Evolutionary conservation across 768 basidiomycete species (phyloP).

Genomic region (Lactarius hatsudake): DNA sequence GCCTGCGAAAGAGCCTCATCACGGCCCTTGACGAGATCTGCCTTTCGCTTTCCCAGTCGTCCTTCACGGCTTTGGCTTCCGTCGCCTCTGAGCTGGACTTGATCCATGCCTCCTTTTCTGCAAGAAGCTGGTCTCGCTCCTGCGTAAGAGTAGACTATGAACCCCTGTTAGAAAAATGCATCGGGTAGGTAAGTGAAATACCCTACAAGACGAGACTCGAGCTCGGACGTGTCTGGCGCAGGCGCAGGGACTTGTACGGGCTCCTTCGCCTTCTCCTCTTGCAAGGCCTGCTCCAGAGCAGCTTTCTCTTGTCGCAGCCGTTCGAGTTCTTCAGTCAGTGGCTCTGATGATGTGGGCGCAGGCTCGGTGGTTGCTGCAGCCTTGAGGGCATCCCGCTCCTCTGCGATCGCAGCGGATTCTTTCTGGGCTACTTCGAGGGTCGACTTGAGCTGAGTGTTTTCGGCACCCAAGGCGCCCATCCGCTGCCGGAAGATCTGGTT

Average conservation of each 20-base stretch:
- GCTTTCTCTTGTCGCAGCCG: conserved; percentile 38
- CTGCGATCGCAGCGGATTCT: conserved; percentile 29
- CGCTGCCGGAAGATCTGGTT: conserved; percentile 25
- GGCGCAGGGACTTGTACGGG: conserved; percentile 16
- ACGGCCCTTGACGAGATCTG: conserved; percentile 52
- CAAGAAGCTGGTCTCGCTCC: conserved; percentile 61
- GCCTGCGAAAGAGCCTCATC: conserved; percentile 57
- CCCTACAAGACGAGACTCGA: conserved; percentile 37
- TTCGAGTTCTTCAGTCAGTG: conserved; percentile 30
- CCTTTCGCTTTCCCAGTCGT: conserved; percentile 56
- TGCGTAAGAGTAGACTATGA: conserved; percentile 49
- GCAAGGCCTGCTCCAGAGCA: conserved; percentile 39
- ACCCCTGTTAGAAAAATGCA: neutral
- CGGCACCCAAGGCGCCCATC: conserved; percentile 20
- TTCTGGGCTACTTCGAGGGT: conserved; percentile 28
- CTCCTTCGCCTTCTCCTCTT: conserved; percentile 36
- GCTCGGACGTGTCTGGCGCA: conserved; percentile 26
- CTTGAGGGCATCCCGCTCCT: conserved; percentile 38
- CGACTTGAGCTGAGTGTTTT: conserved; percentile 23
- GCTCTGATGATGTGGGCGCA: neutral
- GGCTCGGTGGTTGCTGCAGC: conserved; percentile 29
- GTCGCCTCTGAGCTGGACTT: conserved; percentile 27
- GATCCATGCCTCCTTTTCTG: conserved; percentile 52
- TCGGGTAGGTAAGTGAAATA: neutral
- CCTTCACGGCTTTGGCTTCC: conserved; percentile 32